Evolutionary conservation across 2,329 filamentous ascomycete species (phyloP).

Genomic region (Colletotrichum sp.): DNA sequence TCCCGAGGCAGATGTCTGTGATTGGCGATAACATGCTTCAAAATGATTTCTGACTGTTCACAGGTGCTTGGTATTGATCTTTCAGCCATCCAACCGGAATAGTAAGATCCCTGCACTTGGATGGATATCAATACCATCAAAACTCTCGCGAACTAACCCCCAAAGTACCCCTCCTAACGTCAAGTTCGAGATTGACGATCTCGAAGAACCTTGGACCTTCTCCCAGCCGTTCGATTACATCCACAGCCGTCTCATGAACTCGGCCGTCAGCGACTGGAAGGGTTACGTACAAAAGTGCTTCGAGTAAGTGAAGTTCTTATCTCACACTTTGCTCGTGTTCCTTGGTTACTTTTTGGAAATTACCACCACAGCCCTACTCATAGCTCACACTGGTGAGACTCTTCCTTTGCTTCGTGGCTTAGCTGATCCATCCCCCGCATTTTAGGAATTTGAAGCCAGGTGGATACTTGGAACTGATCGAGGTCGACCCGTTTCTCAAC

Average conservation of each 20-base stretch:
- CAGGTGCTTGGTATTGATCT: constrained; percentile 41
- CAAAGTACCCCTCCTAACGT: constrained; percentile 44
- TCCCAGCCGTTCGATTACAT: constrained; percentile 60
- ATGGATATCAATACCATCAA: neutral
- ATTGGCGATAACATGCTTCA: constrained; percentile 10
- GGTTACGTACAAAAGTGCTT: constrained; percentile 53
- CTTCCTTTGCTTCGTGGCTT: too few relatives aligned
- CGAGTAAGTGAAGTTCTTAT: constrained; percentile 34
- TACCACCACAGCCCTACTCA: too few relatives aligned
- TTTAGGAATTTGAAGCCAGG: constrained; percentile 40
- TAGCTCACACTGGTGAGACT: neutral
- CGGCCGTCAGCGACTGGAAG: constrained; percentile 58
- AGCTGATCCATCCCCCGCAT: neutral
- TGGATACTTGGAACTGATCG: constrained; percentile 47
- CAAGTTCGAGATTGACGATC: constrained; percentile 43
- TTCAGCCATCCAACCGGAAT: constrained; percentile 42
- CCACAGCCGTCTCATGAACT: constrained; percentile 59
- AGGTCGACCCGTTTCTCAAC: constrained; percentile 40
- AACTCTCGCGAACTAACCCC: neutral
- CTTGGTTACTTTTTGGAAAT: too few relatives aligned
- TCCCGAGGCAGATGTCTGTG: constrained; percentile 28
- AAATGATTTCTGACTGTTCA: fast-evolving
- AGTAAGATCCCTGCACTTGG: constrained; percentile 18
- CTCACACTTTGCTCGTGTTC: too few relatives aligned
- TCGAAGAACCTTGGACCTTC: constrained; percentile 30